A percentile compares a stretch with the other conserved stretches of the same genome.
Conservation (phyloP, 2,329 filamentous ascomycete species). For the Penicillium sp. region DNA sequence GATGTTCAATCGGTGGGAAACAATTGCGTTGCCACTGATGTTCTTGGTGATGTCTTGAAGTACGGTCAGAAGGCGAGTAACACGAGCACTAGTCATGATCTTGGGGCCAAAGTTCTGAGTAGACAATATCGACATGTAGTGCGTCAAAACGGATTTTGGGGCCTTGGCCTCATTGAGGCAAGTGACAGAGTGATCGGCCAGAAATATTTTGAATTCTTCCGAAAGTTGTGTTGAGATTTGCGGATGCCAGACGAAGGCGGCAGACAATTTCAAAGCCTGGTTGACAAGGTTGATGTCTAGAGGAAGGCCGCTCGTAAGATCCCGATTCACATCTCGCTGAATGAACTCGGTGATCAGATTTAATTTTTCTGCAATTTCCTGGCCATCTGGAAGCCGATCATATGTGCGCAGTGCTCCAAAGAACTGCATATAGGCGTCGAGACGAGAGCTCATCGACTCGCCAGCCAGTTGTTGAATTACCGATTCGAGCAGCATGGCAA, state of each 20-base stretch:
- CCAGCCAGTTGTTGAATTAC: conserved; percentile 77
- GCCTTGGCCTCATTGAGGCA: conserved; percentile 66
- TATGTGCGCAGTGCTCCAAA: conserved; percentile 75
- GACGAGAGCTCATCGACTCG: conserved; percentile 66
- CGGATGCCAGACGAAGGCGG: conserved; percentile 71
- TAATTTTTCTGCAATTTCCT: conserved; percentile 73
- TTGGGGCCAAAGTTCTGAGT: conserved; percentile 75
- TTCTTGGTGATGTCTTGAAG: conserved; percentile 72
- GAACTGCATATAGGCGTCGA: conserved; percentile 85
- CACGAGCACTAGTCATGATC: conserved; percentile 70
- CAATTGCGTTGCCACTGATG: conserved; percentile 75
- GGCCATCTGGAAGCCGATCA: conserved; percentile 73
- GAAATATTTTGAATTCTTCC: conserved; percentile 74
- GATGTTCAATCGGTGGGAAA: conserved; percentile 72
- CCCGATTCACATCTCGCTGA: conserved; percentile 71
- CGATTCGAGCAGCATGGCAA: conserved; percentile 81
- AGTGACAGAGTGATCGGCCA: conserved; percentile 77
- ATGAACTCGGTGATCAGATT: conserved; percentile 76
- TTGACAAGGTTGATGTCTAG: conserved; percentile 69
- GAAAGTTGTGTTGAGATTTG: conserved; percentile 69
- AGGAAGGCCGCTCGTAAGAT: conserved; percentile 54
- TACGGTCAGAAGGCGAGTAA: conserved; percentile 67
- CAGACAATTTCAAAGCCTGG: conserved; percentile 74
- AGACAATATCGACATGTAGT: conserved; percentile 76
- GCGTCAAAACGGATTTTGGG: conserved; percentile 75